Base-by-base conservation (phyloP, 305 asterid genomes). In the Solanum chacoense region DNA sequence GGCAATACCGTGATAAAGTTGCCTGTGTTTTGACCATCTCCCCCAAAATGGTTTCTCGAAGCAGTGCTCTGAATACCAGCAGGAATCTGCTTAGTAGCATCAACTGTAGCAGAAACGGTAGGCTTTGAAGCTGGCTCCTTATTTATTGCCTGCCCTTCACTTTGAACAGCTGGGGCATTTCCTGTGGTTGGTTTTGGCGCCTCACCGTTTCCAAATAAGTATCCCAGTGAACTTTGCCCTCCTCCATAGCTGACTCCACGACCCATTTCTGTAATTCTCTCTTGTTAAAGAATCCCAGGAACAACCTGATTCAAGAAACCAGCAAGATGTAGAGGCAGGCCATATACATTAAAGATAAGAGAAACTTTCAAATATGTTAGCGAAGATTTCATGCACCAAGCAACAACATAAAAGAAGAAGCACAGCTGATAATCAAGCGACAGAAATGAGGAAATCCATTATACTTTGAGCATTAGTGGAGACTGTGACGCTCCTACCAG, bases 201-300 rank as follows among this genome's bases (percentile, higher is more conserved):
- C 32, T 84, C 87, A 32, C 87, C 34, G 16, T 73, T 63, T 37
- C 87, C 87, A 84, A 84, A 84, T 84, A 84, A 84, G 76, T 59
- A 84, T 4, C 95, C 97, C 89, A 94, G 86, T 50, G 97, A 94
- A 91, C 97, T 94, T 91, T 94, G 95, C 69, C 97, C 97, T 77
- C 95, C 98, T 14, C 95, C 98, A 45, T 93, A 93, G 94, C 98
- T 95, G 77, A 93, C 96, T 90, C 96, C 95, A 92, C 96, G 96
- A 38, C 98, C 93, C 96, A 95, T 94, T 32, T 59, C 75, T 32
- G 34, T 6, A 55, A 32, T 31, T 50, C 31, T 84, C 75, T 59
- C 55, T 59, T 55, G 50, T 59, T 59, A 59, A 84, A n/a, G 76
- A 59, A 29, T 55, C 65, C 34, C 9, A 2, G n/a, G 13, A 84